Base-by-base conservation (phyloP, 257 asterid genomes). In the Thymus mandschuricus region DNA sequence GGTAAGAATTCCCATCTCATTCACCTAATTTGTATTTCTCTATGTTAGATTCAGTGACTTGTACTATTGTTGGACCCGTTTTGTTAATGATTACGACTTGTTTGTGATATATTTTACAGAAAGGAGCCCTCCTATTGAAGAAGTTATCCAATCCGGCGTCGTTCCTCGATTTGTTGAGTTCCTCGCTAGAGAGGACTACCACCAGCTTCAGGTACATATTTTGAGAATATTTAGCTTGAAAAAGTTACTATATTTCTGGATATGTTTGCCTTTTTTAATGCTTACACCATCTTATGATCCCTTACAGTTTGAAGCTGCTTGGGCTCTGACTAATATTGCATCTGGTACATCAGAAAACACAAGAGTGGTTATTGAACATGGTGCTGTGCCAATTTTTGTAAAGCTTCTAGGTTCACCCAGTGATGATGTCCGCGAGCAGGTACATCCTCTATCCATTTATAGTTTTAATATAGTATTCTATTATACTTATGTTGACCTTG, bases 341-440 rank as follows among this genome's bases (percentile, higher is more conserved):
- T 90, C 97, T 73, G 98, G 98, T 50, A 93, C 98, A 49, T 93
- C 98, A 9, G 96, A 93, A 74, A 82, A 90, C 72, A 92, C 98
- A 30, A 88, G 85, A 75, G 95, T 92, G 75, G 98, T 90, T 72
- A 86, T 92, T 74, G 93, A 88, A 74, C 96, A 88, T 79, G 97
- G 89, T 4, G 96, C 98, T 15, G 90, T 92, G 57, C 98, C 97
- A 48, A 80, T 88, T 75, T 90, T 92, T 69, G 92, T 82, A 15
- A 87, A 86, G 84, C 98, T 93, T 68, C 85, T 93, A 57, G 86
- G 80, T 57, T 93, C 98, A 60, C 96, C 96, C 7, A 90, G 87
- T 71, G 96, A 93, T 80, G 98, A 90, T 79, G 97, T 93, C 64
- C 96, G 98, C 13, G 98, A 93, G 81, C 98, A 93, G 96, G 98